A percentile compares a stretch with the other conserved stretches of the same genome.
phyloP scores from a whole-genome alignment of 768 basidiomycete genomes.

The Boletus tylopilopsis region DNA sequence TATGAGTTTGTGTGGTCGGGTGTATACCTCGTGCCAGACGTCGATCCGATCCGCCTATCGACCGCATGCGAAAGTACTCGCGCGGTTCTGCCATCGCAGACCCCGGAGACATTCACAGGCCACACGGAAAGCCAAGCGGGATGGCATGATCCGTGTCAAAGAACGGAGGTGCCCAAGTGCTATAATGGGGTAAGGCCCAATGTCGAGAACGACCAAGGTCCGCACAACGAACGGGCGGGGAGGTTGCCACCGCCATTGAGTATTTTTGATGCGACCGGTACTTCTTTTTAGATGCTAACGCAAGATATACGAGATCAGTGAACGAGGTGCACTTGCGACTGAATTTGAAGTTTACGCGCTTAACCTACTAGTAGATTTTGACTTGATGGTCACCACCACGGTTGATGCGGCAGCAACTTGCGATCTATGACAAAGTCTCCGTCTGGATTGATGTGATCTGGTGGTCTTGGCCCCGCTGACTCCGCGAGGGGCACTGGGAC shows the following conservation, averaged over 20 bases:
- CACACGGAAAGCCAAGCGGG: background rate
- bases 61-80: background rate
- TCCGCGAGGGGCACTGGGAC: background rate
- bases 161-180: background rate
- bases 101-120: background rate
- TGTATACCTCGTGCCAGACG: background rate
- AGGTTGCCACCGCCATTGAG: background rate
- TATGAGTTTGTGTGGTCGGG: too few species aligned
- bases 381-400: too few species aligned
- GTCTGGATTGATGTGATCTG: background rate
- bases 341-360: too few species aligned
- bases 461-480: background rate
- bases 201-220: background rate
- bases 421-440: too few species aligned
- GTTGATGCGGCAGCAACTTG: too few species aligned
- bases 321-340: too few species aligned
- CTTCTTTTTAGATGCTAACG: background rate
- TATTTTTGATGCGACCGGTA: too few species aligned
- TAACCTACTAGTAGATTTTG: too few species aligned
- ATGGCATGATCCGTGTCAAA: background rate
- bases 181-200: background rate
- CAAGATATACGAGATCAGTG: background rate
- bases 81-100: background rate
- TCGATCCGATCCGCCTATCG: conserved; percentile 1
- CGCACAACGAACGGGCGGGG: background rate